Conservation (phyloP, 306 rosid genomes). For the Boehmeria nivea region DNA sequence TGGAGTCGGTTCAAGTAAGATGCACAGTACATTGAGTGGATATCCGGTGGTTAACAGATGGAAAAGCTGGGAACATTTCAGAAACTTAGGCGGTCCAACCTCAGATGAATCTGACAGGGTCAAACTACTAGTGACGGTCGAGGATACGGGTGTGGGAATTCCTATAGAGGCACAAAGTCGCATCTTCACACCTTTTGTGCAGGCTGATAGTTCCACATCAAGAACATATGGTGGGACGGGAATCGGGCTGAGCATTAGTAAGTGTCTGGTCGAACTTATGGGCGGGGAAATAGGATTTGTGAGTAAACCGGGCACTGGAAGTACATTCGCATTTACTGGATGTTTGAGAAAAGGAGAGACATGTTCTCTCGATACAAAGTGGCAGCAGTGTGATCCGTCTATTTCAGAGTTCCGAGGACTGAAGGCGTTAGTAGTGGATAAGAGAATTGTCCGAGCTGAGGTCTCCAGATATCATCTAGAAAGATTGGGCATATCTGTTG, state of each 20-base stretch:
- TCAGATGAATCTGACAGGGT: slow-evolving; percentile 44
- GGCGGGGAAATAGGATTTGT: slow-evolving; percentile 93
- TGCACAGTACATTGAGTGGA: slow-evolving; percentile 66
- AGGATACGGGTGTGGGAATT: slow-evolving; percentile 99
- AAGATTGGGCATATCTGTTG: slow-evolving; percentile 77
- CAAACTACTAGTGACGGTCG: slow-evolving; percentile 71
- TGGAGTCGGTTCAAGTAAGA: slow-evolving; percentile 32
- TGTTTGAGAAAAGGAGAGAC: slow-evolving; percentile 56
- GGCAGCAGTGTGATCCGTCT: slow-evolving; percentile 46
- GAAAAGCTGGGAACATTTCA: slow-evolving; percentile 84
- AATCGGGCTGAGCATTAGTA: slow-evolving; percentile 91
- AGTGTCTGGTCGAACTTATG: slow-evolving; percentile 88
- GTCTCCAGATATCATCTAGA: slow-evolving; percentile 71
- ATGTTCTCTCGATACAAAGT: slow-evolving; percentile 37
- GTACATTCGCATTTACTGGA: slow-evolving; percentile 83
- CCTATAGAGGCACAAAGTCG: slow-evolving; percentile 68
- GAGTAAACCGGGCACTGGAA: slow-evolving; percentile 74
- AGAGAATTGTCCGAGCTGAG: slow-evolving; percentile 62
- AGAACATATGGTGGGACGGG: slow-evolving; percentile 96
- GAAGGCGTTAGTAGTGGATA: slow-evolving; percentile 68
- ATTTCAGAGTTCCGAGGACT: slow-evolving; percentile 49
- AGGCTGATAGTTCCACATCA: slow-evolving; percentile 96
- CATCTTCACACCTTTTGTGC: slow-evolving; percentile 90
- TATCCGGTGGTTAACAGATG: slow-evolving; percentile 77
- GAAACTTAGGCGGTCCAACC: slow-evolving; percentile 25